Conservation (phyloP, 2,329 filamentous ascomycete genomes). For the Arachnomyces sp. region DNA sequence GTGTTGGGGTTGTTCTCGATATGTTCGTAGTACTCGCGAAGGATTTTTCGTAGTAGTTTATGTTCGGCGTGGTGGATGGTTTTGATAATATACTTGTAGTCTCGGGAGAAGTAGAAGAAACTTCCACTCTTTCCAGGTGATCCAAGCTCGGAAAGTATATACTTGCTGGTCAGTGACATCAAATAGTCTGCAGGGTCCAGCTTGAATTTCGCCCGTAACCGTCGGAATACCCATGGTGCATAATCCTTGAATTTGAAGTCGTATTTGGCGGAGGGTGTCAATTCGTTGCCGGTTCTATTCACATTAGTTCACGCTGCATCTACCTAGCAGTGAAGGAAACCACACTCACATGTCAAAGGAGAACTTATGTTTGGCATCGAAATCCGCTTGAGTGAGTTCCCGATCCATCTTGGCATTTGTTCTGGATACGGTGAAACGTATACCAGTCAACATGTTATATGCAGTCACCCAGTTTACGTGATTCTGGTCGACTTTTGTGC, state of each 20-base stretch:
- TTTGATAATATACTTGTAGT: constrained; percentile 99
- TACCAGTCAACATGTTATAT: constrained; percentile 99
- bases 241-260: constrained; percentile 99
- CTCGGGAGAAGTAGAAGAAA: constrained; percentile 98
- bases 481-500: constrained; percentile 94
- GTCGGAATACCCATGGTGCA: constrained; percentile 97
- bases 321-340: not conserved
- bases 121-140: constrained; percentile 97
- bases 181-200: constrained; percentile 96
- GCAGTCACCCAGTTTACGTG: constrained; percentile 97
- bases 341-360: constrained; percentile 86
- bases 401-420: constrained; percentile 96
- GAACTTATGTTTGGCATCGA: constrained; percentile 90
- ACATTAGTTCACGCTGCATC: constrained; percentile 35
- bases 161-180: constrained; percentile 96
- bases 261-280: constrained; percentile 96
- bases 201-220: constrained; percentile 76
- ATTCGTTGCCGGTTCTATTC: constrained; percentile 78
- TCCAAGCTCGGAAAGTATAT: constrained; percentile 92
- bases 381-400: constrained; percentile 81
- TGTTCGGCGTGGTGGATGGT: constrained; percentile 90
- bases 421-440: constrained; percentile 89
- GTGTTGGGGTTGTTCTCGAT: constrained; percentile 93
- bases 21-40: constrained; percentile 85
- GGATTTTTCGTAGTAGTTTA: constrained; percentile 41